Evolutionary conservation across 192 early-diverging fungal genomes (phyloP).

Genomic region (Linnemannia hyalina): DNA sequence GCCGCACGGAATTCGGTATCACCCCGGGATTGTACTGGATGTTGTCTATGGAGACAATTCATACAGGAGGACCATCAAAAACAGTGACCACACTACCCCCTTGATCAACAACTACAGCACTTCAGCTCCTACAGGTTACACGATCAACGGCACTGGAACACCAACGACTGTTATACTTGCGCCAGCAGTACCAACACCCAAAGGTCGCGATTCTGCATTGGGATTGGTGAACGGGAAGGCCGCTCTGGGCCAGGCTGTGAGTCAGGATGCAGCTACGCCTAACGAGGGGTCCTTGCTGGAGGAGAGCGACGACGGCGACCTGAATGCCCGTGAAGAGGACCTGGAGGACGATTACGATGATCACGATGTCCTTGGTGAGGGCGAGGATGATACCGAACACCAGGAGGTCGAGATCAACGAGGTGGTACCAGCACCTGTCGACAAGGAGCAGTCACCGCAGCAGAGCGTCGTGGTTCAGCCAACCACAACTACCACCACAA

Average conservation of each 20-base stretch:
- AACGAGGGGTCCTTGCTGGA: background rate
- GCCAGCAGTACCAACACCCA: background rate
- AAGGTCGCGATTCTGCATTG: background rate
- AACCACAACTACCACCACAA: background rate
- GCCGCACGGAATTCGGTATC: constrained; percentile 45
- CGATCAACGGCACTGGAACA: background rate
- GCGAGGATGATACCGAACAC: background rate
- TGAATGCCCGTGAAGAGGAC: background rate
- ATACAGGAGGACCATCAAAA: background rate
- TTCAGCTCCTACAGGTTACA: background rate
- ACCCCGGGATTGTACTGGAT: constrained; percentile 32
- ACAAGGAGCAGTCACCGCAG: background rate
- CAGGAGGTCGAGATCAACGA: background rate
- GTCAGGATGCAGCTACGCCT: background rate
- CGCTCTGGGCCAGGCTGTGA: background rate
- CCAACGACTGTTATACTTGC: background rate
- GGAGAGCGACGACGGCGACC: background rate
- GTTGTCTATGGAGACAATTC: constrained; percentile 16
- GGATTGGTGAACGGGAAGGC: background rate
- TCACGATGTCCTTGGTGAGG: background rate
- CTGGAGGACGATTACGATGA: background rate
- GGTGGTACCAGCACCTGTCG: background rate
- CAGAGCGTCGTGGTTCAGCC: background rate
- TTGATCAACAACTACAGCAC: background rate
- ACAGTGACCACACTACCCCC: background rate